phyloP scores from a whole-genome alignment of 371 early-diverging fungal genomes.

The Mortierella sp. region DNA sequence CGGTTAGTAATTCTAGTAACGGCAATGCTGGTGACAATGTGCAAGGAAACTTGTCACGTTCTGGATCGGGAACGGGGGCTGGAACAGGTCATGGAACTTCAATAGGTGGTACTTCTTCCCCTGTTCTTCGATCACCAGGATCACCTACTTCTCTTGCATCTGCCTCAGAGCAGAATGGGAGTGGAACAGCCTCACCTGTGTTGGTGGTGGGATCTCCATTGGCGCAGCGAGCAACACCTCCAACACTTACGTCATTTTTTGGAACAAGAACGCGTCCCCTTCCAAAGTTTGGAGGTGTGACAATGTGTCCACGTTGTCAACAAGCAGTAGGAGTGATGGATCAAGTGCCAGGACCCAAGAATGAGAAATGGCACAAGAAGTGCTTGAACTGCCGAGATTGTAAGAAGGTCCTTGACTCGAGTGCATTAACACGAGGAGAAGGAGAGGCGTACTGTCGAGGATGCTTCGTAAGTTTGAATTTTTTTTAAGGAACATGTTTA shows the following conservation, averaged over 20 bases:
- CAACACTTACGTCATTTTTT: slow-evolving; percentile 47
- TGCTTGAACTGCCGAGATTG: slow-evolving; percentile 67
- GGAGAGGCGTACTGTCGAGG: slow-evolving; percentile 64
- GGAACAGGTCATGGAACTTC: slow-evolving; percentile 23
- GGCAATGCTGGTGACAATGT: not conserved
- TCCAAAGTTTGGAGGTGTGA: slow-evolving; percentile 69
- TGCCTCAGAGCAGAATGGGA: slow-evolving; percentile 4
- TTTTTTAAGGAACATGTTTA: no score
- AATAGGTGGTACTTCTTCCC: slow-evolving; percentile 17
- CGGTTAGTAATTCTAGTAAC: not conserved
- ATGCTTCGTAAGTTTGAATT: slow-evolving; percentile 61
- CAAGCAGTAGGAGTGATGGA: slow-evolving; percentile 68
- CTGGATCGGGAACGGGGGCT: slow-evolving; percentile 30
- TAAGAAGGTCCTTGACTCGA: slow-evolving; percentile 69
- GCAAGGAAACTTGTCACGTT: slow-evolving; percentile 12
- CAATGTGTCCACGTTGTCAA: slow-evolving; percentile 65
- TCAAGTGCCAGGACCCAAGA: slow-evolving; percentile 67
- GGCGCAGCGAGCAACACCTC: slow-evolving; percentile 25
- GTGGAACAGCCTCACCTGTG: slow-evolving; percentile 21
- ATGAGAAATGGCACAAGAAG: slow-evolving; percentile 73
- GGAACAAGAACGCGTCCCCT: slow-evolving; percentile 52
- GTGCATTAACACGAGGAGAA: slow-evolving; percentile 61
- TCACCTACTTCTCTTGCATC: slow-evolving; percentile 20
- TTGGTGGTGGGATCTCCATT: slow-evolving; percentile 44
- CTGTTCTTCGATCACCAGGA: slow-evolving; percentile 22